Percentiles rank a stretch among this genome's conserved stretches.
These are phyloP conservation scores for Scheffersomyces amazonensis DNA, from an alignment of 805 yeast genomes.

Conservation along the genomic window DNA sequence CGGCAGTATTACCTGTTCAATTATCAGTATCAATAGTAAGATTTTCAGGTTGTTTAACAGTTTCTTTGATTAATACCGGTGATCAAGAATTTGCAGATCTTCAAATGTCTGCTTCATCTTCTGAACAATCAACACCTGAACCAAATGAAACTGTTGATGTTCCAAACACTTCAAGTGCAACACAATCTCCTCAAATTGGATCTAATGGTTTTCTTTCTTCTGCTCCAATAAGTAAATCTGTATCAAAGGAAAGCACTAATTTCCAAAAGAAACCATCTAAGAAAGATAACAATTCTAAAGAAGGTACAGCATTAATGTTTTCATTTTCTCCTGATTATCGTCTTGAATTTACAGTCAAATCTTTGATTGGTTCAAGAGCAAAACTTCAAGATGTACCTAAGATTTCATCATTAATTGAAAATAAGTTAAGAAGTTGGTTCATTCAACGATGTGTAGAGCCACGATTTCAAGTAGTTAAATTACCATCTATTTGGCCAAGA, in stretches of 20 bases:
- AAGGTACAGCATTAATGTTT: constrained; percentile 75
- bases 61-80: constrained; percentile 56
- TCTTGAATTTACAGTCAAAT: constrained; percentile 82
- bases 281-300: constrained; percentile 4
- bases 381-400: constrained; percentile 92
- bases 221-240: neutral
- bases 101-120: constrained; percentile 5
- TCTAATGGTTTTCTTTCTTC: neutral
- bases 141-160: constrained; percentile 8
- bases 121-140: constrained; percentile 16
- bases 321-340: constrained; percentile 91
- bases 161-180: neutral
- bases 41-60: constrained; percentile 85
- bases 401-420: constrained; percentile 79
- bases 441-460: constrained; percentile 94
- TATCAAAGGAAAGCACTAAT: neutral
- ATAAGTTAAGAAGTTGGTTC: constrained; percentile 81
- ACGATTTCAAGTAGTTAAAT: constrained; percentile 74
- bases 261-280: constrained; percentile 2
- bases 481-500: constrained; percentile 87
- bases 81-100: constrained; percentile 28
- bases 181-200: neutral
- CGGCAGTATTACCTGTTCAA: constrained; percentile 85
- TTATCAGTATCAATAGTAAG: constrained; percentile 84
- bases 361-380: constrained; percentile 89